Evolutionary conservation across 2,329 filamentous ascomycete species (phyloP).

Genomic region (Plenodomus tracheiphilus): DNA sequence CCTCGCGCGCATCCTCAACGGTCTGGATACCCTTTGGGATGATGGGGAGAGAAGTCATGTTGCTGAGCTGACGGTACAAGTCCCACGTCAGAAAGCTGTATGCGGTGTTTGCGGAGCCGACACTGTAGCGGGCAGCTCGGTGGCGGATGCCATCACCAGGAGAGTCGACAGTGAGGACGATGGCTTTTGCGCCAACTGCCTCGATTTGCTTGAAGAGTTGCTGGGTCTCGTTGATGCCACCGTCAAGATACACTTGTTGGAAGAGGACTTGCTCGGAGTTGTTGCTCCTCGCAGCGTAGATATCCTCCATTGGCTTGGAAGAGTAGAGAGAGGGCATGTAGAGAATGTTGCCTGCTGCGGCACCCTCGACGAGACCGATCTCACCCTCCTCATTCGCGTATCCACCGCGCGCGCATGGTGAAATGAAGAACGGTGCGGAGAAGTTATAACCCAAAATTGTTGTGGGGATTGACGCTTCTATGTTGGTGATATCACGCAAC

Average conservation of each 20-base stretch:
- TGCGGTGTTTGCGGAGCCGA: constrained; percentile 34
- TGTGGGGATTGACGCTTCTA: constrained; percentile 46
- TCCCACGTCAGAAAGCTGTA: constrained; percentile 41
- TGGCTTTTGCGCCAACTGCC: constrained; percentile 43
- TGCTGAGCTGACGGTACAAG: constrained; percentile 39
- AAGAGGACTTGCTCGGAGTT: constrained; percentile 39
- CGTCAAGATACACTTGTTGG: constrained; percentile 47
- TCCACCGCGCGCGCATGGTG: constrained; percentile 45
- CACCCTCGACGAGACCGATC: constrained; percentile 55
- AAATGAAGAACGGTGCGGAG: constrained; percentile 60
- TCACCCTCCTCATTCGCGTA: constrained; percentile 54
- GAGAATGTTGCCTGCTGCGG: constrained; percentile 53
- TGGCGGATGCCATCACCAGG: constrained; percentile 45
- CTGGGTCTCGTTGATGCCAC: constrained; percentile 34
- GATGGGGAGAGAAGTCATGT: constrained; percentile 44
- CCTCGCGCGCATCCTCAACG: constrained; percentile 45
- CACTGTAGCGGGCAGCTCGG: constrained; percentile 39
- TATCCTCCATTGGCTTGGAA: constrained; percentile 27
- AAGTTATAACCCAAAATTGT: constrained; percentile 59
- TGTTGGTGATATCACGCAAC: constrained; percentile 54
- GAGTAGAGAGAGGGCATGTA: constrained; percentile 52
- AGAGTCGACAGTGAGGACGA: constrained; percentile 48
- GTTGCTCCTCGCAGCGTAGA: constrained; percentile 13
- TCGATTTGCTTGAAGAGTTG: constrained; percentile 39
- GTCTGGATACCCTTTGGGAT: constrained; percentile 48